These are phyloP conservation scores for Plenodomus tracheiphilus DNA, from an alignment of 2,329 filamentous ascomycete genomes.

Conservation along the genomic window DNA sequence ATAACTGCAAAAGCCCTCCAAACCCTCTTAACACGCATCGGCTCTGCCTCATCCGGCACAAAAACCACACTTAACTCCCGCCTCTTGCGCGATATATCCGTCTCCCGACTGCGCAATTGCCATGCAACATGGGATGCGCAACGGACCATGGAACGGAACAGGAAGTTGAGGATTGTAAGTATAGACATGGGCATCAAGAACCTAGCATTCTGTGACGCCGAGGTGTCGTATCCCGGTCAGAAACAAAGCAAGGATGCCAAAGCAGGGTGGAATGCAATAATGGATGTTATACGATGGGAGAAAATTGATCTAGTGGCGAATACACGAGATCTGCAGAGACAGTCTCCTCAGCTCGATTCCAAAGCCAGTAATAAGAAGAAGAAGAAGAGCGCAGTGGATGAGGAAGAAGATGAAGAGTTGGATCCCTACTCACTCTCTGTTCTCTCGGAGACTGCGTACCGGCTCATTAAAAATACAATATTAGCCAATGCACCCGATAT, in stretches of 20 bases:
- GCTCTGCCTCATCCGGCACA: slow-evolving; percentile 61
- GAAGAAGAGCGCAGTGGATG: background rate
- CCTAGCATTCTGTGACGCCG: slow-evolving; percentile 71
- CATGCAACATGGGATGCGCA: background rate
- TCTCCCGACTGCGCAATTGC: background rate
- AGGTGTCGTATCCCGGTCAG: slow-evolving; percentile 25
- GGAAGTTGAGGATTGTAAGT: slow-evolving; percentile 62
- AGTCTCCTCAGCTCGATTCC: background rate
- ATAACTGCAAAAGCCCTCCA: slow-evolving; percentile 59
- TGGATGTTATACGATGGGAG: slow-evolving; percentile 36
- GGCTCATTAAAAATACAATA: slow-evolving; percentile 55
- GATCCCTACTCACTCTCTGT: slow-evolving; percentile 57
- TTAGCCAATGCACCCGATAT: slow-evolving; percentile 63
- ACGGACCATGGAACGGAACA: slow-evolving; percentile 25
- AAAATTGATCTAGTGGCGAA: slow-evolving; percentile 31
- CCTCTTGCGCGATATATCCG: slow-evolving; percentile 46
- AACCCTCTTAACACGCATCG: slow-evolving; percentile 63
- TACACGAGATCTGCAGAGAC: background rate
- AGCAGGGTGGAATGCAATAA: slow-evolving; percentile 12
- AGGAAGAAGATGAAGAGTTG: slow-evolving; percentile 9
- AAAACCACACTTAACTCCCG: slow-evolving; percentile 60
- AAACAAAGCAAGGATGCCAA: background rate
- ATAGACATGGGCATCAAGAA: slow-evolving; percentile 87
- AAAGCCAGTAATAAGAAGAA: background rate
- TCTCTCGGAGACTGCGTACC: slow-evolving; percentile 61